These are phyloP conservation scores for Rhododendron vialii DNA, from an alignment of 148 eudicot genomes.

Conservation along the genomic window DNA sequence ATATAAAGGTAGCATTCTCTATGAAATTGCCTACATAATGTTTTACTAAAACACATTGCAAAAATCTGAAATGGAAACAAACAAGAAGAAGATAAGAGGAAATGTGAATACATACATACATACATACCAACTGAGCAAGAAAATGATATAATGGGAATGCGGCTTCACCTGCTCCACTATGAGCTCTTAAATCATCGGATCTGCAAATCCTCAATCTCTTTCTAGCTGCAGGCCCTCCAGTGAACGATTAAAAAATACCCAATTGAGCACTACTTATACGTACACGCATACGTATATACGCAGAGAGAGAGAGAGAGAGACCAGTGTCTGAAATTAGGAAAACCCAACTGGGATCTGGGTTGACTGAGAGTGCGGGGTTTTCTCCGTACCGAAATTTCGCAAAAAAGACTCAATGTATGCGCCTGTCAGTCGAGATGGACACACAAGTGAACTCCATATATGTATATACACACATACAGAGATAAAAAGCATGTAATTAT, in stretches of 20 bases:
- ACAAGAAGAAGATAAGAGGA: not conserved
- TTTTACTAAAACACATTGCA: not conserved
- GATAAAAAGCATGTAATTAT: not conserved
- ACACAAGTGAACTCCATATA: not conserved
- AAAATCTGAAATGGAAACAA: not conserved
- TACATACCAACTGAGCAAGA: not conserved
- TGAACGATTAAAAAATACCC: not conserved
- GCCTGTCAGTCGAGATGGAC: not conserved
- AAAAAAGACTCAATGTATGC: constrained; percentile 3
- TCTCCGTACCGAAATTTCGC: not conserved
- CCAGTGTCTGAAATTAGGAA: not conserved
- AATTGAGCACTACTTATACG: not conserved
- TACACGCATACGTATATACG: not conserved
- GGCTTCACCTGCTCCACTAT: constrained; percentile 10
- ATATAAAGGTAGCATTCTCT: not conserved
- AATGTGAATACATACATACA: not conserved
- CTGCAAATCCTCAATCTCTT: constrained; percentile 10
- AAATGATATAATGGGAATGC: not conserved
- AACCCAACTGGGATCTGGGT: constrained; percentile 8
- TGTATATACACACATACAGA: not conserved
- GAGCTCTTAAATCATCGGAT: constrained; percentile 17
- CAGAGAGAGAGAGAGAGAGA: not conserved
- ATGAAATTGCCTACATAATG: not conserved
- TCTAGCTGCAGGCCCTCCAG: constrained; percentile 10
- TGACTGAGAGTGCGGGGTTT: not conserved